Base-by-base conservation (phyloP, 768 basidiomycete genomes). In the Boletus subparvulus region DNA sequence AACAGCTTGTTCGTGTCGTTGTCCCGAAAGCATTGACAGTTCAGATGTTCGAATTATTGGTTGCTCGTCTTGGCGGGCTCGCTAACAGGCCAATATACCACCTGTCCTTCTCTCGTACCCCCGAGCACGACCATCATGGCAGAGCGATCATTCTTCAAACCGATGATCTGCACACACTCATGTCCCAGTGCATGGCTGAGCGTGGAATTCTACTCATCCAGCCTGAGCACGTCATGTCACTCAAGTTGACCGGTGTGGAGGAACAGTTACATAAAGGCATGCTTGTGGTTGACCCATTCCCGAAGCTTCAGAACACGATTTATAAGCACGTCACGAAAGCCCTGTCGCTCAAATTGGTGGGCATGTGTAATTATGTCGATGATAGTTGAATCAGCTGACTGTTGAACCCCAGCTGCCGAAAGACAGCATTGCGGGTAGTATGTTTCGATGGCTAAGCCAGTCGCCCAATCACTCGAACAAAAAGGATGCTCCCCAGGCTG, bases 141-240 rank as follows among this genome's bases (percentile, higher is more conserved):
- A 21, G 21, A 21, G 21, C 21, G 21, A 21, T 21, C 21, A 45
- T 21, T 9, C 41, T 8, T 28, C 53, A 65, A 46, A 53, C 71
- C 9, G 21, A 52, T 2, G 45, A 42, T 10, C 65, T 80, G 17
- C 58, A 61, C 11, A 19, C 43, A 16, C 52, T 82, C n/a, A 70
- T 74, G 52, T 58, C 70, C 30, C 65, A 65, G 24, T 83, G 82
- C 55, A 66, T 64, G 51, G 51, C 49, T 0, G 63, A 63, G 36
- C 60, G 68, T 21, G 81, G 81, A 0, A 59, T 83, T 11, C 61
- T 81, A 3, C 64, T 83, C 2, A 60, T 68, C 11, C 81, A 83
- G 47, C 82, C 81, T 0, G 80, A 83, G 45, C 80, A 83, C 39
- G 73, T 80, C 3, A 69, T 81, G 3, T 82, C 81, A 0, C 77